Percentiles rank a stretch among this genome's conserved stretches.
Conservation (phyloP, 2,329 filamentous ascomycete genomes). For the Parascedosporium putredinis region DNA sequence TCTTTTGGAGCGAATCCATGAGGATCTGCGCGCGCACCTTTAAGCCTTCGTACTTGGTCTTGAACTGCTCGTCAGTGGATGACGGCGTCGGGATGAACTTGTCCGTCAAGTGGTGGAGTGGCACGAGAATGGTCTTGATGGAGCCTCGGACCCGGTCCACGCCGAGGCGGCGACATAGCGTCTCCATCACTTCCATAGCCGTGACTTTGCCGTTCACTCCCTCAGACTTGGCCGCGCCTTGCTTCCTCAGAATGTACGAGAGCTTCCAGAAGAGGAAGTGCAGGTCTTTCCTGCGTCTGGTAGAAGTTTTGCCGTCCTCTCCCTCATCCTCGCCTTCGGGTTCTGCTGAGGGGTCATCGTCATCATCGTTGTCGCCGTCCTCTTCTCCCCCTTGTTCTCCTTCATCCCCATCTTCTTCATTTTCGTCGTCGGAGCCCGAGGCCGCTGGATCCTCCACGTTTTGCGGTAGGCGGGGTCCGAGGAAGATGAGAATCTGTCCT, state of each 20-base stretch:
- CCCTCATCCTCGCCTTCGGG: too few relatives aligned
- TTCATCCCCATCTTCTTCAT: too few relatives aligned
- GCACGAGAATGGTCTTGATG: constrained; percentile 47
- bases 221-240: constrained; percentile 52
- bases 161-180: constrained; percentile 54
- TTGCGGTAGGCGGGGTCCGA: constrained; percentile 48
- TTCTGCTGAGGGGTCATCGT: constrained; percentile 26
- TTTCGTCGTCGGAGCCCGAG: constrained; percentile 37
- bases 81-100: constrained; percentile 61
- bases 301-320: constrained; percentile 4
- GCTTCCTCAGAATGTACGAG: constrained; percentile 67
- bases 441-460: constrained; percentile 15
- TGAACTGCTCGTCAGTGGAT: constrained; percentile 61
- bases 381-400: constrained; percentile 33
- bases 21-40: constrained; percentile 64
- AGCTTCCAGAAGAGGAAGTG: constrained; percentile 71
- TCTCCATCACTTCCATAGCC: constrained; percentile 63
- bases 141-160: constrained; percentile 47
- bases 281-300: constrained; percentile 23
- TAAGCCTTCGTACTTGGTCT: constrained; percentile 57
- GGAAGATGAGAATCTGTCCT: constrained; percentile 72
- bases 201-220: constrained; percentile 65
- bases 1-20: constrained; percentile 74
- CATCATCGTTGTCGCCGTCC: constrained; percentile 23
- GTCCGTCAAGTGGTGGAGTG: constrained; percentile 76